Evolutionary conservation across 345 rosid species (phyloP), one percentile per base, ranked within the genome.

Genomic region (Zanthoxylum bungeanum): DNA sequence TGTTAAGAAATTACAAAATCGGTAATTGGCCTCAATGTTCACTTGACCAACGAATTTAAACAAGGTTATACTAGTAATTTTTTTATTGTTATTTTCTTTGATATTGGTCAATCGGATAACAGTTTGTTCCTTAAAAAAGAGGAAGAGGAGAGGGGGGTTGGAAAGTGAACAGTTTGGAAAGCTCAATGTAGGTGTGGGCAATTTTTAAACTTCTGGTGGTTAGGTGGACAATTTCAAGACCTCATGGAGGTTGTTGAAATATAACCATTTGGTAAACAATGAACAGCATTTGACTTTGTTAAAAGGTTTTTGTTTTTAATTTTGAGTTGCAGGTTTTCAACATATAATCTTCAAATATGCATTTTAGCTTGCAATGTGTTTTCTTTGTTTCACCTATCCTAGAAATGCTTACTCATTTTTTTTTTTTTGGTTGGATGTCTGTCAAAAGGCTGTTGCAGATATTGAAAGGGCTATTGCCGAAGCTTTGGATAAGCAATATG

Each of bases 401-500:
- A 37, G 42, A 70, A 30, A 30, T 59, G 51, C 36, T 60, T 31
- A 46, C 24, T 12, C 71, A 30, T 5, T 68, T 19, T 66, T 51
- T 2, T 9, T 3, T 21, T 30, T 58, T 6, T 77, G 67, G 69
- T 16, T 36, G 21, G 39, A 27, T 66, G 2, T 53, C 19, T 69
- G 57, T 61, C n/a, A 58, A 77, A 71, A 92, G 99, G 99, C 92
- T 70, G 80, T 91, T 71, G 93, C 89, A 76, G 96, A 92, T 79
- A 79, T 90, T 17, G 97, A 95, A 80, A 95, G 88, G 78, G 97
- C 96, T 11, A 84, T 82, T 52, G 76, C 88, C 46, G 96, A 91
- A 78, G 83, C 93, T 46, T 79, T 95, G 81, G 96, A 92, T 82
- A 91, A 84, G 82, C 99, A 92, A 37, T 92, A 89, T 80, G 82